Base-by-base conservation (phyloP, 768 basidiomycete genomes). In the Serpula lacrymans region DNA sequence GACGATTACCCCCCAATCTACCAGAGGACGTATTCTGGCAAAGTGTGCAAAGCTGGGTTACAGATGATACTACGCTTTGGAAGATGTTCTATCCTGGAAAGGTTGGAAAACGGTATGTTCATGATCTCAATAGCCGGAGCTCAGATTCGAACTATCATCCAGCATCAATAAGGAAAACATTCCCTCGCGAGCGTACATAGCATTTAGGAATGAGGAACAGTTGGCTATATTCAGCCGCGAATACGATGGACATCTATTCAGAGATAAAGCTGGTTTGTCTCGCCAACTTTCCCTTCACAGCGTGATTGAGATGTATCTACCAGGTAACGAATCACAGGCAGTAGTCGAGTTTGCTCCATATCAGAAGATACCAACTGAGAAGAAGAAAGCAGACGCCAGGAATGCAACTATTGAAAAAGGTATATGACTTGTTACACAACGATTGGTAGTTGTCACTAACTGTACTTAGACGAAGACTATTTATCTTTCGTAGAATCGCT, bases 21-120 rank as follows among this genome's bases (percentile, higher is more conserved):
- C 95, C 95, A 4, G 92, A 93, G 52, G 80, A 80, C 2, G 65
- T 96, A 39, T 98, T 99, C 65, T 99, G 95, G 95, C 80, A 85
- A 53, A 90, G 88, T 46, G 90, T 93, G 3, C 71, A 81, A 38
- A 57, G 71, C 2, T 98, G 94, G 93, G 84, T 93, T 12, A 72
- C 78, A 1, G 82, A 87, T 13, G 82, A 90, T 25, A 78, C 82
- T 0, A 64, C 75, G 6, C 54, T 63, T 9, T 91, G 84, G 87
- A 87, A 78, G 57, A 50, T 61, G 1, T 90, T 74, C 53, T 73
- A 72, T 51, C 71, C 71, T 1, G 88, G 88, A 8, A 89, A 89
- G 64, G 55, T 79, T 45, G 71, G 75, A 53, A 85, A 80, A 55
- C 74, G 79, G 86, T 88, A 52, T 34, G 72, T 66, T 11, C 12